phyloP scores from a whole-genome alignment of 192 early-diverging fungal species.

The Ambispora gerdemannii region DNA sequence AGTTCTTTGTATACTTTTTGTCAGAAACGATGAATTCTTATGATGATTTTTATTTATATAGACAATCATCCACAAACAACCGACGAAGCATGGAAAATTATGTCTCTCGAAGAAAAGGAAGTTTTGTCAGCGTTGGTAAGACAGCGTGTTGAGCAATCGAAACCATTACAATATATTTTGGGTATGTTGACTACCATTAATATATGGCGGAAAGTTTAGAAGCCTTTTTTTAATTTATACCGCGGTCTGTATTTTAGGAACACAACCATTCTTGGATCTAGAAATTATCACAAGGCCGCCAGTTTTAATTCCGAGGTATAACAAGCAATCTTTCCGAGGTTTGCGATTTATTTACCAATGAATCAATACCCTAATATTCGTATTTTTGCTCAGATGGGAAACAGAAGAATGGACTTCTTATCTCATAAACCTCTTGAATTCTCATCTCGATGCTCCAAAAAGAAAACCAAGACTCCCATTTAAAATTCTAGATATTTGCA shows the following conservation, averaged over 20 bases:
- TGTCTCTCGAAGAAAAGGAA: slow-evolving; percentile 32
- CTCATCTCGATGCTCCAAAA: slow-evolving; percentile 9
- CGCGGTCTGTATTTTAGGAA: slow-evolving; percentile 57
- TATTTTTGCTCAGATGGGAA: slow-evolving; percentile 63
- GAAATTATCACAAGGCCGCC: slow-evolving; percentile 69
- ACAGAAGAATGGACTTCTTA: slow-evolving; percentile 89
- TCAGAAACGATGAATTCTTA: too few relatives aligned
- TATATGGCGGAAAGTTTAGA: too few relatives aligned
- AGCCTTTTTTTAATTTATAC: too few relatives aligned
- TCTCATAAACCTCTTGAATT: slow-evolving; percentile 49
- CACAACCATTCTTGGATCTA: slow-evolving; percentile 79
- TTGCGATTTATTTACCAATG: too few relatives aligned
- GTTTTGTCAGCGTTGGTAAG: slow-evolving; percentile 44
- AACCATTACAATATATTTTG: slow-evolving; percentile 92
- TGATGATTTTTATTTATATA: background rate
- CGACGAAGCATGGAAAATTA: background rate
- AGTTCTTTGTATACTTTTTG: too few relatives aligned
- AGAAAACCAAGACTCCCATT: slow-evolving; percentile 35
- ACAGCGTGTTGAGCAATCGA: slow-evolving; percentile 59
- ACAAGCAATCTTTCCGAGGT: background rate
- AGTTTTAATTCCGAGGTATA: slow-evolving; percentile 78
- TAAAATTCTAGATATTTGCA: slow-evolving; percentile 81
- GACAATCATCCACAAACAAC: background rate
- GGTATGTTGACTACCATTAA: too few relatives aligned
- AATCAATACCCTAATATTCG: too few relatives aligned